Percentiles rank a stretch among this genome's conserved stretches.
These are phyloP conservation scores for Boletellus ananiceps DNA, from an alignment of 768 basidiomycete genomes.

Conservation along the genomic window DNA sequence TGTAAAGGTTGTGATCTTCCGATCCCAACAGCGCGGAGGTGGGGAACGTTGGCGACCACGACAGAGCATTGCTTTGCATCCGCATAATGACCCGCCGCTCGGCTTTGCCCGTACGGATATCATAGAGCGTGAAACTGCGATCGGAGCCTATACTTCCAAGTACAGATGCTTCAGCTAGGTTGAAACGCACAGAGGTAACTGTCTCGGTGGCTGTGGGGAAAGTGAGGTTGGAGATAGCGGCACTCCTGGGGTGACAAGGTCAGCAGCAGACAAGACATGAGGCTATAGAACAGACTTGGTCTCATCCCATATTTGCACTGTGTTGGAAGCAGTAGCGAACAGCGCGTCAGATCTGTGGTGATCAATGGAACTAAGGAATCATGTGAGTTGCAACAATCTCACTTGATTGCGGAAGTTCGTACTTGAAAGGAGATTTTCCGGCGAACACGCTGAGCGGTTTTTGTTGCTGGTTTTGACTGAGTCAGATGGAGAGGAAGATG, in stretches of 20 bases:
- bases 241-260: constrained; percentile 48
- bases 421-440: constrained; percentile 92
- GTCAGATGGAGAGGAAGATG: neutral
- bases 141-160: constrained; percentile 95
- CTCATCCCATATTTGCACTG: constrained; percentile 97
- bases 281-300: constrained; percentile 54
- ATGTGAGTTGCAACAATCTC: neutral
- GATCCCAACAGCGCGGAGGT: constrained; percentile 91
- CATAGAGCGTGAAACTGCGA: constrained; percentile 92
- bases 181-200: constrained; percentile 84
- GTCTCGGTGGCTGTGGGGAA: constrained; percentile 89
- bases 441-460: constrained; percentile 75
- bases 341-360: constrained; percentile 86
- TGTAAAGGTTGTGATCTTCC: constrained; percentile 97
- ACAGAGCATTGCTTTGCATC: constrained; percentile 86
- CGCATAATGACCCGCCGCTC: constrained; percentile 90
- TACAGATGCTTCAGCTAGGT: constrained; percentile 88
- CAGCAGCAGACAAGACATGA: neutral
- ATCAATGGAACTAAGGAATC: constrained; percentile 70
- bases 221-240: constrained; percentile 80
- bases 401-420: constrained; percentile 18
- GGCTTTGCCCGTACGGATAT: constrained; percentile 94
- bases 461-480: constrained; percentile 26
- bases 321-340: constrained; percentile 91
- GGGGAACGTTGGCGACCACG: constrained; percentile 96